Evolutionary conservation across 495 filamentous ascomycete genomes (phyloP), one percentile per base, ranked within the genome.

Genomic region (Hyaloscypha variabilis): DNA sequence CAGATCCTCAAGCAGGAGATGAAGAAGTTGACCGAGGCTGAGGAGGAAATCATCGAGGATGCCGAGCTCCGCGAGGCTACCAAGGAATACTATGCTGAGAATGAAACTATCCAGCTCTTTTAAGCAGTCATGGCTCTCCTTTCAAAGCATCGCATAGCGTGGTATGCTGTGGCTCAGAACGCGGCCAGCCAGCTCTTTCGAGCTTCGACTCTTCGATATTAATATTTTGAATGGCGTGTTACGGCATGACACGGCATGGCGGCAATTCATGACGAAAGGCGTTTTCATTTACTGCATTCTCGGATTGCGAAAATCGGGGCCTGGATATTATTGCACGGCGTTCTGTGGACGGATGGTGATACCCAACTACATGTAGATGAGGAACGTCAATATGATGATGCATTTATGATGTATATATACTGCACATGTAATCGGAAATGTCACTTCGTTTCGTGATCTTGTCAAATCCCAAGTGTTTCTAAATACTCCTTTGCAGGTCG

Each of bases 1-100:
- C 49, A 65, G 19, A 46, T 42, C 23, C 28, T 60, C 6, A 62
- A 53, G 21, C 24, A 62, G 28, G 49, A 66, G n/a, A 39, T 59
- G n/a, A 29, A 42, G 14, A 65, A 54, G 57, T 54, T 71, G 21
- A 34, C 10, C 21, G 31, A 29, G 8, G 28, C 42, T 21, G 50
- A 59, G 21, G 14, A 54, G 13, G 65, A 65, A 31, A 64, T 71
- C 26, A 67, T 71, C 54, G 65, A 67, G 29, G 62, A 63, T 53
- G 68, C 68, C 8, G 68, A 71, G 65, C 58, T 46, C 19, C 62
- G 64, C 19, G 68, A 71, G 62, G 62, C 64, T 10, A 71, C 51
- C 1, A 64, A 63, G 25, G 50, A n/a, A 6, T 67, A 65, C 14
- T 67, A 65, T 13, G 55, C 64, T 31, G 50, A 71, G 13, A 71